phyloP scores from a whole-genome alignment of 805 yeast species.

The Lachancea meyersii region DNA sequence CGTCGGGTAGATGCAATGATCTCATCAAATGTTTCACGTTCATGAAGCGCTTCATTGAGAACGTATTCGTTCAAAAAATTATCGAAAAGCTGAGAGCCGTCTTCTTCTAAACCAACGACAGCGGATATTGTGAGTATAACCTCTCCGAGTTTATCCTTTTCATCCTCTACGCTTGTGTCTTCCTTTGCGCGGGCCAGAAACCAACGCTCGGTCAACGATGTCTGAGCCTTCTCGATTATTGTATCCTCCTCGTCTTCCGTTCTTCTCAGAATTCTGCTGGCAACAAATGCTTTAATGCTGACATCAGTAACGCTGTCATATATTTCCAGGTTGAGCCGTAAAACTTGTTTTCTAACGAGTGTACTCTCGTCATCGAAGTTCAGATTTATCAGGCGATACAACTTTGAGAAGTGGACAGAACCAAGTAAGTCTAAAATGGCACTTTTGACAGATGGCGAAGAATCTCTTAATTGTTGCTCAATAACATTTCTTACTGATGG shows the following conservation, averaged over 20 bases:
- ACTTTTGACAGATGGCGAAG: constrained; percentile 68
- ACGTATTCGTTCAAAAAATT: constrained; percentile 42
- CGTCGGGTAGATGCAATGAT: background rate
- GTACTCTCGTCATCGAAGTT: constrained; percentile 51
- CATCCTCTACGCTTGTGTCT: constrained; percentile 11
- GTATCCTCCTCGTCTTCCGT: constrained; percentile 67
- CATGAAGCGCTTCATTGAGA: constrained; percentile 28
- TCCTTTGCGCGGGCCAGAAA: constrained; percentile 20
- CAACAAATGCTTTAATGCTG: constrained; percentile 36
- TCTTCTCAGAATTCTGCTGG: constrained; percentile 47
- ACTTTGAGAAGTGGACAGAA: constrained; percentile 34
- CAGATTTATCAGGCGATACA: constrained; percentile 42
- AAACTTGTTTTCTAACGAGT: constrained; percentile 57
- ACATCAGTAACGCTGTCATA: constrained; percentile 34
- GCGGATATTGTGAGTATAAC: constrained; percentile 35
- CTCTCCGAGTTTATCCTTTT: constrained; percentile 11
- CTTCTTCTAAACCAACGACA: constrained; percentile 35
- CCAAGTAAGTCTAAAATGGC: constrained; percentile 61
- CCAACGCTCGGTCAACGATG: constrained; percentile 36
- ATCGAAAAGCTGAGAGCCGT: constrained; percentile 41
- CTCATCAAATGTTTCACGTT: constrained; percentile 2
- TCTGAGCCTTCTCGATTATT: constrained; percentile 39
- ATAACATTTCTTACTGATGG: constrained; percentile 49
- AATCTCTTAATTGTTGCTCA: constrained; percentile 45
- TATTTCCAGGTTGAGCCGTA: constrained; percentile 45